Percentiles rank a stretch among this genome's conserved stretches.
Evolutionary conservation across 306 rosid genomes (phyloP).

Genomic region (Oxytropis ochrocephala): DNA sequence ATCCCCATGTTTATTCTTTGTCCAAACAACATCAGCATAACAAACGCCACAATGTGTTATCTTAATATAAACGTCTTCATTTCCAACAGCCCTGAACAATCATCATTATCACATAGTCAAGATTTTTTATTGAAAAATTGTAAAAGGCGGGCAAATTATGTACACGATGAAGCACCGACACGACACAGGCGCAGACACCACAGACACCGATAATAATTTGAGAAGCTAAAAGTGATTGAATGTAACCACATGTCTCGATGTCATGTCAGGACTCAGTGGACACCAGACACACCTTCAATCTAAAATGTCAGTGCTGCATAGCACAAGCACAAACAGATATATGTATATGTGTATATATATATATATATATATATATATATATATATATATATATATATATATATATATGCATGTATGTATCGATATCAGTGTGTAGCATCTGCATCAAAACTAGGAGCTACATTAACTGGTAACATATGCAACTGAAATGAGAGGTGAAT

Average conservation of each 20-base stretch:
- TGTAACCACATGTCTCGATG: too few relatives aligned
- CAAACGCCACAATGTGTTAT: conserved; percentile 80
- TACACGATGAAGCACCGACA: neutral
- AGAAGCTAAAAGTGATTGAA: too few relatives aligned
- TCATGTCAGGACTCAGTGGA: too few relatives aligned
- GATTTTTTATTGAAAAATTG: neutral
- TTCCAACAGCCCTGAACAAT: conserved; percentile 47
- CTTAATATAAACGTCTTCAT: conserved; percentile 53
- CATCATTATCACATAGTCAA: conserved; percentile 15
- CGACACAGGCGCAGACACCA: neutral
- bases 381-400: neutral
- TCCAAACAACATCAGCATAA: conserved; percentile 62
- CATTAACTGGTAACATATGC: neutral
- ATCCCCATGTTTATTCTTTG: conserved; percentile 51
- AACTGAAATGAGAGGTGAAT: neutral
- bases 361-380: too few relatives aligned
- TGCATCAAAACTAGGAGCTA: neutral
- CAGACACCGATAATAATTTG: too few relatives aligned
- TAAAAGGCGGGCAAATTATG: neutral
- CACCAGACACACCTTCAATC: too few relatives aligned
- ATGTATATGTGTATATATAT: too few relatives aligned
- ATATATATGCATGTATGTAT: neutral
- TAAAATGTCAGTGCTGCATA: too few relatives aligned
- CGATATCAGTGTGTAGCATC: neutral
- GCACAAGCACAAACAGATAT: too few relatives aligned